Evolutionary conservation across 1,284 basidiomycete genomes (phyloP), one percentile per base, ranked within the genome.

Genomic region (Lentinula novae-zelandiae): DNA sequence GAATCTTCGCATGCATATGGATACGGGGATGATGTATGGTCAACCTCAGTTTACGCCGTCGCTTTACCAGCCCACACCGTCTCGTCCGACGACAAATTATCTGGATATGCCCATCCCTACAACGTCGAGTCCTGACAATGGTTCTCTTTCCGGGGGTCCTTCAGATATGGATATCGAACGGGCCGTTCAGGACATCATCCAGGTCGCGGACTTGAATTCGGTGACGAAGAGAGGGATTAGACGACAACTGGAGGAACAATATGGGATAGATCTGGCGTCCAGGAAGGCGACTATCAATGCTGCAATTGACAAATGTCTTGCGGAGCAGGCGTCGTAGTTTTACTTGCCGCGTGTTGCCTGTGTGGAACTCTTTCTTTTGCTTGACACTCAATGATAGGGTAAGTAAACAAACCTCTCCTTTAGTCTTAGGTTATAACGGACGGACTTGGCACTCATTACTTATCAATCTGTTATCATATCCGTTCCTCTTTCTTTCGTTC

Each of bases 181-280:
- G 8, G 84, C 85, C 3, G 88, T 96, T 3, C 80, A 88, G 61
- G 80, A 85, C 36, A 82, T 96, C 46, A 78, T 96, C 60, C 80
- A 80, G 17, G 76, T 78, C 22, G 93, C 93, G 0, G 93, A 97
- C 74, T 78, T 97, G 58, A 93, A 94, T 69, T 86, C 85, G 20
- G 82, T 96, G 60, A 96, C 95, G 54, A 97, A 97, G 79, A 87
- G 94, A 66, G 89, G 89, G 66, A 89, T 98, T 59, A 83, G 95
- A 53, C 81, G 86, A 62, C 85, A 87, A 69, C 77, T 98, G 55
- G 92, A 96, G 74, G 84, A 86, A 62, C 82, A 83, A 65, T 95
- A 89, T 69, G 86, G 86, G 33, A 84, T 86, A 76, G 89, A 91
- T 69, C 73, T 92, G 62, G 82, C 84, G 9, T 64, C 82, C 36